Percentiles rank a stretch among this genome's conserved stretches.
Conservation (phyloP, 1,284 basidiomycete genomes). For the Pisolithus thermaeus region DNA sequence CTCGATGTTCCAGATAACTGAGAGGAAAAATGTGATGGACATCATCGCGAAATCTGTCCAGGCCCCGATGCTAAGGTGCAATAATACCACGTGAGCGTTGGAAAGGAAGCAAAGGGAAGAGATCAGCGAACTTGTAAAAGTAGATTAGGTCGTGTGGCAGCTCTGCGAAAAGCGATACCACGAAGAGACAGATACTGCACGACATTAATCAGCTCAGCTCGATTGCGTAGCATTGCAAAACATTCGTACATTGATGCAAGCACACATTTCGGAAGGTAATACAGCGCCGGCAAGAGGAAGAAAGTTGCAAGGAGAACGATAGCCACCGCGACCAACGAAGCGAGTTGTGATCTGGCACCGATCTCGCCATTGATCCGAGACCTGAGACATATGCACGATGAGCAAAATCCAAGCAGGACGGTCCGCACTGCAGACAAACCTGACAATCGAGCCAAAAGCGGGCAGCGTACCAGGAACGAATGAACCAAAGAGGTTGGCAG, state of each 20-base stretch:
- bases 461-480: slow-evolving; percentile 84
- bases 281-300: slow-evolving; percentile 77
- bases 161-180: slow-evolving; percentile 80
- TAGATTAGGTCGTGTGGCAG: slow-evolving; percentile 81
- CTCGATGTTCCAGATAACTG: slow-evolving; percentile 76
- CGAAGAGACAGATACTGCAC: slow-evolving; percentile 71
- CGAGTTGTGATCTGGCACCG: slow-evolving; percentile 85
- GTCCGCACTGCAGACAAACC: slow-evolving; percentile 34
- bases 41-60: slow-evolving; percentile 85
- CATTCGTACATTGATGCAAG: slow-evolving; percentile 66
- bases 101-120: slow-evolving; percentile 3
- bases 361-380: slow-evolving; percentile 83
- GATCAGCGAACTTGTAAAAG: slow-evolving; percentile 63
- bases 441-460: slow-evolving; percentile 84
- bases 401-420: background rate
- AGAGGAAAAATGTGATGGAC: slow-evolving; percentile 77
- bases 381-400: slow-evolving; percentile 30
- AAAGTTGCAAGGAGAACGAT: slow-evolving; percentile 80
- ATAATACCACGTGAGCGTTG: background rate
- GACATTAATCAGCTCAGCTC: slow-evolving; percentile 5
- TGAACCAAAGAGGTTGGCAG: slow-evolving; percentile 73
- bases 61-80: slow-evolving; percentile 62
- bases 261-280: slow-evolving; percentile 77
- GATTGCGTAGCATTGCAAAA: background rate
- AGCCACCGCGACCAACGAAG: slow-evolving; percentile 71